Percentiles rank a stretch among this genome's conserved stretches.
phyloP scores from a whole-genome alignment of 169 alveolate genomes.

The Cytauxzoon felis region DNA sequence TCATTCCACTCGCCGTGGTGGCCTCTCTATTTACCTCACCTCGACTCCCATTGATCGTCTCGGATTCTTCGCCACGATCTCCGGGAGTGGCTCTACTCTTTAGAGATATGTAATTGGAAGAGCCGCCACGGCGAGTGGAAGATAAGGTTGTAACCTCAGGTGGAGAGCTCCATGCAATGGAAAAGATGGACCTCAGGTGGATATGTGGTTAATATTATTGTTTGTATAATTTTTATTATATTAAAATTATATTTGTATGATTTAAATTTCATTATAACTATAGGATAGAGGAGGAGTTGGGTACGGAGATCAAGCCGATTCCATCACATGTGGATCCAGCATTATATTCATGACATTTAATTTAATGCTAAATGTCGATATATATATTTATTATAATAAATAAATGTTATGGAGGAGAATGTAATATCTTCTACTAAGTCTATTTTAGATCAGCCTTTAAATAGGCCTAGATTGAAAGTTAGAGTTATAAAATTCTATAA shows the following conservation, averaged over 20 bases:
- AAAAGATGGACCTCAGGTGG: too few relatives aligned
- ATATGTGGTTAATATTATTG: too few relatives aligned
- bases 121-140: too few relatives aligned
- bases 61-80: too few relatives aligned
- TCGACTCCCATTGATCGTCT: too few relatives aligned
- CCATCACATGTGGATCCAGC: constrained; percentile 90
- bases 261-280: background rate
- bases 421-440: background rate
- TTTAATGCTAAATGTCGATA: background rate
- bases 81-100: too few relatives aligned
- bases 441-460: constrained; percentile 48
- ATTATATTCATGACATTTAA: constrained; percentile 76
- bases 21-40: too few relatives aligned
- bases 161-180: too few relatives aligned
- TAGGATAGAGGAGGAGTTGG: constrained; percentile 94
- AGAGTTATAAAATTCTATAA: background rate
- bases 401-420: background rate
- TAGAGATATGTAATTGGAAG: too few relatives aligned
- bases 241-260: constrained; percentile 34
- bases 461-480: constrained; percentile 42
- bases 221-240: constrained; percentile 14
- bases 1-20: constrained; percentile 27
- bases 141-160: too few relatives aligned
- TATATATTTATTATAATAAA: background rate
- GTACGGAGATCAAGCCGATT: constrained; percentile 96